Evolutionary conservation across 2,329 filamentous ascomycete genomes (phyloP).

Genomic region (Metarhizium humberi): DNA sequence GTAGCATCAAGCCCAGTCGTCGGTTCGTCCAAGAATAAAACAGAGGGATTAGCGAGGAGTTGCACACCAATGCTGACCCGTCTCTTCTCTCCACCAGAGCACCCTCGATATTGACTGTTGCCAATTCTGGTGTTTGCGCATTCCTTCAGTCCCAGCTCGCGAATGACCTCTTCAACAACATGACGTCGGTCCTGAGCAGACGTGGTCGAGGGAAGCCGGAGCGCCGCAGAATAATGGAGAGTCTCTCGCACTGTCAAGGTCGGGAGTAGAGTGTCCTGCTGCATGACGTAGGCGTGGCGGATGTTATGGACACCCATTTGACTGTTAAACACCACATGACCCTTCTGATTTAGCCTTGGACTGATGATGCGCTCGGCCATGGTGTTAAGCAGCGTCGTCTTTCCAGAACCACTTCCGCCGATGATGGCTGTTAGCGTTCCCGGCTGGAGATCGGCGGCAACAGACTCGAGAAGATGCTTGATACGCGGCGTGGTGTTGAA

Average conservation of each 20-base stretch:
- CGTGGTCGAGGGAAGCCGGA: conserved; percentile 57
- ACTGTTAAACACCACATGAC: conserved; percentile 54
- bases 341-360: conserved; percentile 39
- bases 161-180: conserved; percentile 68
- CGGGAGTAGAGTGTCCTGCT: conserved; percentile 65
- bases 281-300: conserved; percentile 62
- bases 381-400: conserved; percentile 62
- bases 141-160: conserved; percentile 67
- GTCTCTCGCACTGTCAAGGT: conserved; percentile 71
- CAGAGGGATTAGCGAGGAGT: conserved; percentile 67
- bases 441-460: conserved; percentile 53
- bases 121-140: conserved; percentile 69
- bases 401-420: conserved; percentile 64
- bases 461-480: conserved; percentile 50
- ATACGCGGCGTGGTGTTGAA: conserved; percentile 26
- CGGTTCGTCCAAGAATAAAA: conserved; percentile 71
- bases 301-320: conserved; percentile 41
- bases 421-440: conserved; percentile 68
- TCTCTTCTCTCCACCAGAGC: conserved; percentile 71
- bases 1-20: conserved; percentile 72
- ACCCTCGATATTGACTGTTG: conserved; percentile 61
- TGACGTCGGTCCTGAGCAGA: conserved; percentile 46
- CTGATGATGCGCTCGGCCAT: conserved; percentile 61
- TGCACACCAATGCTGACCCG: conserved; percentile 71
- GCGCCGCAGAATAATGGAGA: conserved; percentile 60